Conservation (phyloP, 495 filamentous ascomycete genomes). For the Oleoguttula mirabilis region DNA sequence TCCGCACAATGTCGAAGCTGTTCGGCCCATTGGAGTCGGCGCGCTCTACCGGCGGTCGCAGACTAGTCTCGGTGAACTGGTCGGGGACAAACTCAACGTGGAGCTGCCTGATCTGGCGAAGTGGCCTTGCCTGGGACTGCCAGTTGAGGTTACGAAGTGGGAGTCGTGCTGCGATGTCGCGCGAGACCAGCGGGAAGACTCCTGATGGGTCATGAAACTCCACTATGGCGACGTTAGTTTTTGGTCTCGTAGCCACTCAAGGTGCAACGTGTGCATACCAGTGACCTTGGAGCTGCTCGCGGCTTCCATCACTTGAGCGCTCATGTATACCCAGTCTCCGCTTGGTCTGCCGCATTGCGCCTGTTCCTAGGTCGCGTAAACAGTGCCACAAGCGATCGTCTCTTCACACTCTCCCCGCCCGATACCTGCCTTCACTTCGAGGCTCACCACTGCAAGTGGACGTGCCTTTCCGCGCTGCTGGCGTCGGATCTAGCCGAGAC, state of each 20-base stretch:
- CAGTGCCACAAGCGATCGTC: too few species aligned
- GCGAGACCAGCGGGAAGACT: constrained; percentile 67
- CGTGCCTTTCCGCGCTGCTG: too few species aligned
- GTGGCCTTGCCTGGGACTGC: constrained; percentile 82
- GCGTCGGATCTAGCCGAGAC: too few species aligned
- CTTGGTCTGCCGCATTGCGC: constrained; percentile 16
- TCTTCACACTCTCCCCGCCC: too few species aligned
- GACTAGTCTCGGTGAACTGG: constrained; percentile 6
- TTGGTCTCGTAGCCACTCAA: too few species aligned
- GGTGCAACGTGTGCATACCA: constrained; percentile 37
- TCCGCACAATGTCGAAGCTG: constrained; percentile 20
- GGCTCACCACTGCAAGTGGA: too few species aligned
- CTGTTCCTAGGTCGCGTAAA: too few species aligned
- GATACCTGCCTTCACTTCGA: too few species aligned
- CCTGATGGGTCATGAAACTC: constrained; percentile 81
- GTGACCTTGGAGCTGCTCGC: constrained; percentile 63
- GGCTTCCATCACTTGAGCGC: constrained; percentile 26
- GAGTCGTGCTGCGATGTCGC: constrained; percentile 62
- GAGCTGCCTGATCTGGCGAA: constrained; percentile 83
- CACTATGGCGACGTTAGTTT: constrained; percentile 21
- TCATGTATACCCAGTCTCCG: background rate
- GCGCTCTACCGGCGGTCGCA: constrained; percentile 8
- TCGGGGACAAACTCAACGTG: constrained; percentile 70
- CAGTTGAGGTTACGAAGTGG: constrained; percentile 91
- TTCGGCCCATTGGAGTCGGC: constrained; percentile 10